A percentile compares a stretch with the other conserved stretches of the same genome.
These are phyloP conservation scores for Fusarium subtropicale DNA, from an alignment of 2,329 filamentous ascomycete genomes.

Conservation along the genomic window DNA sequence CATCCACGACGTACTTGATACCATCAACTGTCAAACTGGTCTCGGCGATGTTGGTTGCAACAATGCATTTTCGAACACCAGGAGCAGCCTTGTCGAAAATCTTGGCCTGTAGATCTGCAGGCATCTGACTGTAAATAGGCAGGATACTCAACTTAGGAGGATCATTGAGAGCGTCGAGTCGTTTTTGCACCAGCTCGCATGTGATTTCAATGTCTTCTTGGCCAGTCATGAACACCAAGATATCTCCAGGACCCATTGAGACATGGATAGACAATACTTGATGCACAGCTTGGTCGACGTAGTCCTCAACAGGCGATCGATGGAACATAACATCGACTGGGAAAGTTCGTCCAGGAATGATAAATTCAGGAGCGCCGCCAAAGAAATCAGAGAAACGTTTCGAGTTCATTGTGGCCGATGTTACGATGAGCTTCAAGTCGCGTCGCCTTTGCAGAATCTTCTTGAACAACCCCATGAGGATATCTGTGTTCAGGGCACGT, in stretches of 20 bases:
- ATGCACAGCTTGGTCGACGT: slow-evolving; percentile 96
- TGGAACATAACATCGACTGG: slow-evolving; percentile 98
- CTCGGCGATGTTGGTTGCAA: slow-evolving; percentile 98
- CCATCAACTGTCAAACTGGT: slow-evolving; percentile 98
- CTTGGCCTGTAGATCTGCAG: slow-evolving; percentile 95
- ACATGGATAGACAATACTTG: slow-evolving; percentile 97
- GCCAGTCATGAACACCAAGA: slow-evolving; percentile 98
- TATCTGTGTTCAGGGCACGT: slow-evolving; percentile 94
- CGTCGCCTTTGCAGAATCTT: slow-evolving; percentile 91
- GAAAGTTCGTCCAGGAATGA: slow-evolving; percentile 95
- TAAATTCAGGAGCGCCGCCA: slow-evolving; percentile 94
- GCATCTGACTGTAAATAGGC: slow-evolving; percentile 99
- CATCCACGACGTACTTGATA: slow-evolving; percentile 99
- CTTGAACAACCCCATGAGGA: slow-evolving; percentile 97
- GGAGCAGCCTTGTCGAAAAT: slow-evolving; percentile 94
- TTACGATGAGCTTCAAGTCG: slow-evolving; percentile 96
- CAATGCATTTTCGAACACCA: slow-evolving; percentile 95
- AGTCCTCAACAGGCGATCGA: slow-evolving; percentile 94
- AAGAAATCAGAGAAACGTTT: slow-evolving; percentile 97
- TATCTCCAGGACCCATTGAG: slow-evolving; percentile 91
- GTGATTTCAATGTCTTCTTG: slow-evolving; percentile 99
- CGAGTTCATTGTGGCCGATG: slow-evolving; percentile 98
- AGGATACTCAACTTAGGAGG: slow-evolving; percentile 94
- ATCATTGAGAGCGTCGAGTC: slow-evolving; percentile 89
- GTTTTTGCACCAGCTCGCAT: slow-evolving; percentile 90